Base-by-base conservation (phyloP, 192 early-diverging fungal species). In the Pecoramyces ruminantium region DNA sequence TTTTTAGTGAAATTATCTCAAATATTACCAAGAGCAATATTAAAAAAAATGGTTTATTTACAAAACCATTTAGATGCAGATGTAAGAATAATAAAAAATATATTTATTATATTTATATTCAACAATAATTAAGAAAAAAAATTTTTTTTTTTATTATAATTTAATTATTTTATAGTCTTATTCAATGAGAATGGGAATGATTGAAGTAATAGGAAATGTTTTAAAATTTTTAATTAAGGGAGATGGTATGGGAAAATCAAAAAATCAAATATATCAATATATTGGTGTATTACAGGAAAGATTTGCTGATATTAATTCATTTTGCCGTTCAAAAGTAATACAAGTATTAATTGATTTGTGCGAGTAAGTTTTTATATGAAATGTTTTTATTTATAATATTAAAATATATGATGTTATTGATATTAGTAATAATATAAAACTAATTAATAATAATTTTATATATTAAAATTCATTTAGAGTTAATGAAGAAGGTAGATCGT, bases 231-330 rank as follows among this genome's bases (percentile, higher is more conserved):
- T 95, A 11, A 86, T 88, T 77, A 89, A 89, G 30, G 91, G 92
- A 30, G 83, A 84, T 29, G 92, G 93, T 38, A 81, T 83, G 13
- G 67, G 81, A 30, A 77, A 29, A 25, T 30, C 79, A 25, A 87
- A 88, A 81, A 88, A 90, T 80, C 92, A 94, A 84, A 88, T 98
- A 78, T 89, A 92, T 78, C 89, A 92, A 51, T 96, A 95, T 82
- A 97, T 95, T 86, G 95, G 97, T 83, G 90, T 96, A 80, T 83
- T 99, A 78, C 90, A 95, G 81, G 95, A 98, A 83, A 89, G 97
- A 16, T 95, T 96, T 86, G 90, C 93, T 82, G 98, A 99, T 84
- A 86, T 87, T n/a, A 95, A 92, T 81, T 90, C 91, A n/a, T 92
- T 92, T 85, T 92, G 93, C 4, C 92, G 98, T 30, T 90, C 92